These are phyloP conservation scores for Pharnaceum exiguum DNA, from an alignment of 148 eudicot genomes.

Conservation along the genomic window DNA sequence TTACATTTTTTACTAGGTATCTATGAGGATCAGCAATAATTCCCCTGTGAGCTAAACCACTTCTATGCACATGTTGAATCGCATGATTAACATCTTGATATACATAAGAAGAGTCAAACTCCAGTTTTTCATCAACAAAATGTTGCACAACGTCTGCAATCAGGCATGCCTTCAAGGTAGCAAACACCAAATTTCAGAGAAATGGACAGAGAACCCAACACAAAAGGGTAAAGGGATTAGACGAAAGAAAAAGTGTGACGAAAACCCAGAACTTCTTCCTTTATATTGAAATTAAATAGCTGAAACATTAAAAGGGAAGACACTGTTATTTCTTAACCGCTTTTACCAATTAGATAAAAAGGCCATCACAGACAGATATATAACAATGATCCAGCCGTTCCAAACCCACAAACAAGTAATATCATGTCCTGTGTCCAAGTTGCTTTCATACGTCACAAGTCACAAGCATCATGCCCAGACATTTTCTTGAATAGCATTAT, in stretches of 20 bases:
- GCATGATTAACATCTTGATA: slow-evolving; percentile 90
- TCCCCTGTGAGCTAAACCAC: slow-evolving; percentile 85
- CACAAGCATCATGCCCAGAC: too few relatives aligned
- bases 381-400: too few relatives aligned
- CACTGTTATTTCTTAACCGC: too few relatives aligned
- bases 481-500: too few relatives aligned
- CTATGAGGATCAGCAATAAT: slow-evolving; percentile 79
- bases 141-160: slow-evolving; percentile 97
- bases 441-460: too few relatives aligned
- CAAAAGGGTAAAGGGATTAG: background rate
- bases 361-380: too few relatives aligned
- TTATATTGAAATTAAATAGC: background rate
- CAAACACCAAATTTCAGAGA: slow-evolving; percentile 16
- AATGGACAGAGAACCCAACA: background rate
- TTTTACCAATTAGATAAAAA: too few relatives aligned
- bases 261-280: background rate
- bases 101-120: slow-evolving; percentile 88
- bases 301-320: background rate
- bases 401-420: too few relatives aligned
- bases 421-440: too few relatives aligned
- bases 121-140: slow-evolving; percentile 92
- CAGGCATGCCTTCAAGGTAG: slow-evolving; percentile 73
- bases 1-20: slow-evolving; percentile 95
- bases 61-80: slow-evolving; percentile 87
- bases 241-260: background rate